These are phyloP conservation scores for Tylopilus vinaceipallidus DNA, from an alignment of 768 basidiomycete species.

Conservation along the genomic window DNA sequence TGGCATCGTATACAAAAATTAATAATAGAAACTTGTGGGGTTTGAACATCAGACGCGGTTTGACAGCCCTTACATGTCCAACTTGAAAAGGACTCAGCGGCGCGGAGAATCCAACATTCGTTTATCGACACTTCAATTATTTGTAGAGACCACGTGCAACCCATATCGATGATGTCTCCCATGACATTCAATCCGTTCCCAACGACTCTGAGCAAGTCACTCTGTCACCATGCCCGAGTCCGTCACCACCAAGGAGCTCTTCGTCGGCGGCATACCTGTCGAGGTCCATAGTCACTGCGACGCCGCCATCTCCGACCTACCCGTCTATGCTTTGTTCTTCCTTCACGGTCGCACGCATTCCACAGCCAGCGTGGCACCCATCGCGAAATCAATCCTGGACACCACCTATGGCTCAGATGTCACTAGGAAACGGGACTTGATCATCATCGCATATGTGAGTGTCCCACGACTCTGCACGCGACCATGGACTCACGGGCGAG, in stretches of 20 bases:
- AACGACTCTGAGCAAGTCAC: too few species aligned
- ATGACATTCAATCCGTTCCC: too few species aligned
- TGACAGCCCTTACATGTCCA: too few species aligned
- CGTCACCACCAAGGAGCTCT: slow-evolving; percentile 6
- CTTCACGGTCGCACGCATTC: slow-evolving; percentile 26
- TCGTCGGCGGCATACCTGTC: slow-evolving; percentile 28
- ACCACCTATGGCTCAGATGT: slow-evolving; percentile 8
- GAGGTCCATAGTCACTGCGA: slow-evolving; percentile 26
- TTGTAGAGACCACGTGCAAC: too few species aligned
- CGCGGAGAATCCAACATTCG: too few species aligned
- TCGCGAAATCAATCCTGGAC: slow-evolving; percentile 25
- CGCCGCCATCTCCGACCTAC: slow-evolving; percentile 14
- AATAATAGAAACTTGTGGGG: too few species aligned
- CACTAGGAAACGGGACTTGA: slow-evolving; percentile 25
- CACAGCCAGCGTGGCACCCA: slow-evolving; percentile 9
- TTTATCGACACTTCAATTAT: too few species aligned
- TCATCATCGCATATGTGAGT: slow-evolving; percentile 29
- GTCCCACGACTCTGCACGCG: not conserved
- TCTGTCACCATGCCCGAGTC: slow-evolving; percentile 18
- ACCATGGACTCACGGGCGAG: not conserved
- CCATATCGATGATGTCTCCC: too few species aligned
- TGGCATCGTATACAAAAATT: too few species aligned
- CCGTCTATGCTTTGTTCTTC: slow-evolving; percentile 28
- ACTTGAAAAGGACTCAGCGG: too few species aligned
- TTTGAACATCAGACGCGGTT: too few species aligned